These are phyloP conservation scores for Millerago galiae DNA, from an alignment of 805 yeast genomes.

Conservation along the genomic window DNA sequence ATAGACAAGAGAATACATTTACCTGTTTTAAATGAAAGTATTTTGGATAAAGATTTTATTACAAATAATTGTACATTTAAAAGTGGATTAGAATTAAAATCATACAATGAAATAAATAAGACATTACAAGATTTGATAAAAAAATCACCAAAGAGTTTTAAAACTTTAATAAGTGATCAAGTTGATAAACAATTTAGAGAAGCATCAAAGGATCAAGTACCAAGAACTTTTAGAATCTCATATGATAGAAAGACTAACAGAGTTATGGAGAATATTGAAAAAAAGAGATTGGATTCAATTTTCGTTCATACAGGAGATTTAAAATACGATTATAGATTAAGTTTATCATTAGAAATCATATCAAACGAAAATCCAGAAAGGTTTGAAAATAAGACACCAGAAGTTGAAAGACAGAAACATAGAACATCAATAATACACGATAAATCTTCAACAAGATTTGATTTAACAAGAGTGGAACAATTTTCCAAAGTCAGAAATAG, in stretches of 20 bases:
- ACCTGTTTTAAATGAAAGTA: slow-evolving; percentile 64
- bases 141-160: slow-evolving; percentile 47
- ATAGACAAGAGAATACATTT: slow-evolving; percentile 56
- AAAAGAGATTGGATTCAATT: slow-evolving; percentile 67
- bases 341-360: slow-evolving; percentile 75
- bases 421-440: slow-evolving; percentile 66
- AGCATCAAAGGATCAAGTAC: slow-evolving; percentile 57
- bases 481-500: slow-evolving; percentile 22
- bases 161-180: slow-evolving; percentile 52
- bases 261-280: slow-evolving; percentile 61
- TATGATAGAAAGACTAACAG: slow-evolving; percentile 65
- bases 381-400: slow-evolving; percentile 46
- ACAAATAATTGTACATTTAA: slow-evolving; percentile 48
- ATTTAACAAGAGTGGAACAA: slow-evolving; percentile 52
- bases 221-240: slow-evolving; percentile 58
- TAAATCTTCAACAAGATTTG: slow-evolving; percentile 69
- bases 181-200: slow-evolving; percentile 60
- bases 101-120: slow-evolving; percentile 50
- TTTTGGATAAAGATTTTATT: slow-evolving; percentile 44
- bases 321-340: slow-evolving; percentile 68
- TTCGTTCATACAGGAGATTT: slow-evolving; percentile 70
- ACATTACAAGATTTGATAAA: slow-evolving; percentile 51
- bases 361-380: slow-evolving; percentile 50
- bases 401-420: slow-evolving; percentile 60
- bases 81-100: slow-evolving; percentile 58